Evolutionary conservation across 2,329 filamentous ascomycete species (phyloP).

Genomic region (Helotiales sp.): DNA sequence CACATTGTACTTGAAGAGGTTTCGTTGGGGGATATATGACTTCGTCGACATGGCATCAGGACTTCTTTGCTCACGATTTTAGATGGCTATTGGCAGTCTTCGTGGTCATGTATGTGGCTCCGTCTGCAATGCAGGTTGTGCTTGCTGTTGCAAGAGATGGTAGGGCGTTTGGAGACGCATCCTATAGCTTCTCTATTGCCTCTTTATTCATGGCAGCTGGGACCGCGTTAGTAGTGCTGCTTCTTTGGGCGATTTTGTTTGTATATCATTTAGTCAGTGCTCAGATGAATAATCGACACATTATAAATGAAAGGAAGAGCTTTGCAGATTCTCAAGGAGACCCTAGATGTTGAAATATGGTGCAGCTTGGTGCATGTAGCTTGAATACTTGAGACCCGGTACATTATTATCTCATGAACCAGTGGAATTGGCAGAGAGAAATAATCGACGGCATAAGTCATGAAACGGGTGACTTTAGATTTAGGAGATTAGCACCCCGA

Average conservation of each 20-base stretch:
- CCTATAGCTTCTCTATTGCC: constrained; percentile 16
- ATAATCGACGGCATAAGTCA: no score
- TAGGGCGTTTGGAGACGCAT: constrained; percentile 9
- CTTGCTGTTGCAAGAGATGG: constrained; percentile 34
- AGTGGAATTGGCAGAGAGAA: no score
- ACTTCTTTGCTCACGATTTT: constrained; percentile 46
- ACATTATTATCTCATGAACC: no score
- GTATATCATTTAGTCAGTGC: constrained; percentile 12
- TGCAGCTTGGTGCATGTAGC: no score
- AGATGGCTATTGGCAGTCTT: constrained; percentile 42
- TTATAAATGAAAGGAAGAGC: constrained; percentile 13
- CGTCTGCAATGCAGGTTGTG: constrained; percentile 52
- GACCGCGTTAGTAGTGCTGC: constrained; percentile 8
- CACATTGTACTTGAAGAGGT: neutral
- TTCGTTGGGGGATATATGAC: constrained; percentile 20
- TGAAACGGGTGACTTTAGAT: no score
- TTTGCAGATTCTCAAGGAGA: constrained; percentile 7
- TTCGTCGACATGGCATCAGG: constrained; percentile 36
- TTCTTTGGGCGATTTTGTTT: constrained; percentile 14
- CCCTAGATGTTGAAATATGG: no score
- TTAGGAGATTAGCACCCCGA: no score
- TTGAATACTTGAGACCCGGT: no score
- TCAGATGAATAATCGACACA: constrained; percentile 10
- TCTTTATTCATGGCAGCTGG: constrained; percentile 9
- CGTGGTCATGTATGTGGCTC: constrained; percentile 44